Evolutionary conservation across 768 basidiomycete genomes (phyloP).

Genomic region (Termitomyces eurrhizus): DNA sequence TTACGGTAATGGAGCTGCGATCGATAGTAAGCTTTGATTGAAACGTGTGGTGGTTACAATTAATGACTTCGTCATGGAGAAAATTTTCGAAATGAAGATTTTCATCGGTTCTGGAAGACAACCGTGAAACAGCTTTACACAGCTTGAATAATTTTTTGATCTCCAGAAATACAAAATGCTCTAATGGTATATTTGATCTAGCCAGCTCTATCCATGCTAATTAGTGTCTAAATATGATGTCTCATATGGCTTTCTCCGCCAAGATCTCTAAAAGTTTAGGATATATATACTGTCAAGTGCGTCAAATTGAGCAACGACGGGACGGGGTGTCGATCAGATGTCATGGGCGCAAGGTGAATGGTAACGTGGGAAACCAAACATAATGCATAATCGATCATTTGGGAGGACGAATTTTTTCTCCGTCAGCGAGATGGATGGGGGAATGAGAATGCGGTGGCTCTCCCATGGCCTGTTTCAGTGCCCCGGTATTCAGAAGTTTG

Average conservation of each 20-base stretch:
- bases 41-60: no score
- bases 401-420: slow-evolving; percentile 21
- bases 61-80: neutral
- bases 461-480: slow-evolving; percentile 65
- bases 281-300: neutral
- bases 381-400: slow-evolving; percentile 18
- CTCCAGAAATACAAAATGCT: neutral
- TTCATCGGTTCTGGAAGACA: neutral
- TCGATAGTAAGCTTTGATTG: neutral
- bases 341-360: neutral
- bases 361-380: neutral
- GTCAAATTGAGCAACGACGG: neutral
- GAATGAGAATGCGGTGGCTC: slow-evolving; percentile 37
- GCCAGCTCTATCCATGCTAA: neutral
- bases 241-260: neutral
- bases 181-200: neutral
- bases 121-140: slow-evolving; percentile 9
- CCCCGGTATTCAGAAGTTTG: slow-evolving; percentile 59
- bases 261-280: neutral
- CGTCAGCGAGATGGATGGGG: slow-evolving; percentile 37
- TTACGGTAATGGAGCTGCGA: neutral
- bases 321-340: neutral
- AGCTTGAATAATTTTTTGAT: neutral
- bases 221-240: neutral
- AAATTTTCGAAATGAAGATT: neutral